Conservation (phyloP, 176 grass and related monocot species). For the Aegilops speltoides region DNA sequence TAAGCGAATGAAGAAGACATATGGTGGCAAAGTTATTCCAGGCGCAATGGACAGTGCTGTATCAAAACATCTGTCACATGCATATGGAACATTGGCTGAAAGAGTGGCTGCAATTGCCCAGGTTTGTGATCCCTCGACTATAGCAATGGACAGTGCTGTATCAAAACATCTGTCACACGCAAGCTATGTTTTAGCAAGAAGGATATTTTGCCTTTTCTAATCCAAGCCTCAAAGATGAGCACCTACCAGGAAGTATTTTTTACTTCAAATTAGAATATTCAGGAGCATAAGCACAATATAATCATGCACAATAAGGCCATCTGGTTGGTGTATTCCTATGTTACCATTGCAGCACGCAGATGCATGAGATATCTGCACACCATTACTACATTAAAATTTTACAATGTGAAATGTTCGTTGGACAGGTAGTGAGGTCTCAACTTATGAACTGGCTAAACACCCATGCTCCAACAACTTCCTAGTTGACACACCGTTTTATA, state of each 20-base stretch:
- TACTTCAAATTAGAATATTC: background rate
- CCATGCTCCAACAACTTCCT: background rate
- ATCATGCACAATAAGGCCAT: background rate
- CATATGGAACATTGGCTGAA: slow-evolving; percentile 84
- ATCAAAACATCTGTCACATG: slow-evolving; percentile 88
- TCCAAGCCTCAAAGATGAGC: background rate
- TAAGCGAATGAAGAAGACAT: slow-evolving; percentile 76
- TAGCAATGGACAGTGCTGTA: background rate
- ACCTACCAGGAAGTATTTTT: background rate
- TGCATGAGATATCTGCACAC: background rate
- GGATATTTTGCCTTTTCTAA: background rate
- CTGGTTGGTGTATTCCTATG: background rate
- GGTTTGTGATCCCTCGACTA: slow-evolving; percentile 35
- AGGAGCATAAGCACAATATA: background rate
- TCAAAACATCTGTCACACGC: no score
- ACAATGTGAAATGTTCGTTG: background rate
- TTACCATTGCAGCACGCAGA: background rate
- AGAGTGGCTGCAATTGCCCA: slow-evolving; percentile 85
- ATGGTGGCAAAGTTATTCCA: slow-evolving; percentile 88
- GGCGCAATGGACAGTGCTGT: slow-evolving; percentile 81
- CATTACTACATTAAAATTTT: background rate
- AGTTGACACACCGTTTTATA: background rate
- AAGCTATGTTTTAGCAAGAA: no score
- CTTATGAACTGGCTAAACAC: background rate
- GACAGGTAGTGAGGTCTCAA: background rate